phyloP scores from a whole-genome alignment of 768 basidiomycete species.

The Gymnopilus dilepis region DNA sequence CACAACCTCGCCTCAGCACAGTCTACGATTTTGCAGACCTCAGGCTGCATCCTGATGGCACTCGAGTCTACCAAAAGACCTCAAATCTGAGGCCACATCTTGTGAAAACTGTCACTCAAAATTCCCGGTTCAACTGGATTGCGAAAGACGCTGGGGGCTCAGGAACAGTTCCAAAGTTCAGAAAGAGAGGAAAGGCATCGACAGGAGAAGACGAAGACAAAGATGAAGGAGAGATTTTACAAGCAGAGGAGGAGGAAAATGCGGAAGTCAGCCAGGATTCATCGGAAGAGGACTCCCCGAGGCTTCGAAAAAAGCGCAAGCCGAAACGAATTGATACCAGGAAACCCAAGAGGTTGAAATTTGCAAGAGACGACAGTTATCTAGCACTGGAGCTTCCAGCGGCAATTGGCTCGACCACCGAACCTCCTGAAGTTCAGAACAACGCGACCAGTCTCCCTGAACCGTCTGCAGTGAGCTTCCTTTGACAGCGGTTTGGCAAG shows the following conservation, averaged over 20 bases:
- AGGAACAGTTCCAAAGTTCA: constrained; percentile 36
- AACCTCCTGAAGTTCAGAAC: not conserved
- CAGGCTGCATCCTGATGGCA: constrained; percentile 68
- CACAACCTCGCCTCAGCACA: constrained; percentile 50
- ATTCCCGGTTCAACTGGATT: constrained; percentile 66
- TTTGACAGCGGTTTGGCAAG: not conserved
- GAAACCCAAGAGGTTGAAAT: constrained; percentile 48
- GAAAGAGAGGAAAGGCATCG: constrained; percentile 16
- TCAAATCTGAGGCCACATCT: constrained; percentile 39
- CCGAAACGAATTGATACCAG: constrained; percentile 31
- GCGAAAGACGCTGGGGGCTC: constrained; percentile 69
- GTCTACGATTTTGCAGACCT: constrained; percentile 70
- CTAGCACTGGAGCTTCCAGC: constrained; percentile 37
- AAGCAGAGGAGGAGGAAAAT: constrained; percentile 20
- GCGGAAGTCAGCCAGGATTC: constrained; percentile 25
- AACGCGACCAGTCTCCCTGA: constrained; percentile 21
- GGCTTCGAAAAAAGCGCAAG: constrained; percentile 21
- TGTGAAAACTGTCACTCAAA: constrained; percentile 42
- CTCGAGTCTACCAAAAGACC: constrained; percentile 54
- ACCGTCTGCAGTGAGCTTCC: constrained; percentile 42
- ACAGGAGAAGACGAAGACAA: constrained; percentile 4
- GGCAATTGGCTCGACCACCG: not conserved
- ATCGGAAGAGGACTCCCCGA: constrained; percentile 21
- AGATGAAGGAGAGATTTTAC: constrained; percentile 9
- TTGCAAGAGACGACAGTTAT: constrained; percentile 58